Conservation (phyloP, 768 basidiomycete genomes). For the Russula vinacea region DNA sequence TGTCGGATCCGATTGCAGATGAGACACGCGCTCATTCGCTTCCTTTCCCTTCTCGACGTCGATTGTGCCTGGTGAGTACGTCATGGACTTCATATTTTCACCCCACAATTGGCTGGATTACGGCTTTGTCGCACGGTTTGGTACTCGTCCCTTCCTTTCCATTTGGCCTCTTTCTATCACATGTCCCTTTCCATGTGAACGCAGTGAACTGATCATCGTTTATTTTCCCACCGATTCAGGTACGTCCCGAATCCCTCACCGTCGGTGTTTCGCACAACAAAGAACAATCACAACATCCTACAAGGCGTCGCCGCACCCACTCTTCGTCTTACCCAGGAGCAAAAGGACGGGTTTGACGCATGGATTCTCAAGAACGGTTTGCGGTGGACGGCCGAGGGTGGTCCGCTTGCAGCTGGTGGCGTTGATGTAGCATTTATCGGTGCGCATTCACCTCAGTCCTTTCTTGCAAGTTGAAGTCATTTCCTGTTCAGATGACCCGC, state of each 20-base stretch:
- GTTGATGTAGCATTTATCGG: conserved; percentile 89
- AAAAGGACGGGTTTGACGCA: conserved; percentile 75
- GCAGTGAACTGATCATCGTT: conserved; percentile 3
- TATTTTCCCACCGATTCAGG: conserved; percentile 42
- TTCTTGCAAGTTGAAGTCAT: neutral
- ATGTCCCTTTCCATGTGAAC: conserved; percentile 8
- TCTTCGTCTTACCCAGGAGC: conserved; percentile 72
- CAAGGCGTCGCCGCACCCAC: conserved; percentile 86
- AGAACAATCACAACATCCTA: conserved; percentile 93
- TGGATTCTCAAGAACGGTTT: conserved; percentile 91
- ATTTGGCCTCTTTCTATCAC: neutral
- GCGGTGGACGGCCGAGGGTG: conserved; percentile 83
- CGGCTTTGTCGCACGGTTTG: conserved; percentile 7
- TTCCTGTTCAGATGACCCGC: conserved; percentile 65
- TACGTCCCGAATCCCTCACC: conserved; percentile 89
- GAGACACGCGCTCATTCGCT: conserved; percentile 90
- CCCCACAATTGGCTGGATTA: conserved; percentile 15
- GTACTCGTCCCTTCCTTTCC: conserved; percentile 1
- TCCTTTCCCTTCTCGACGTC: conserved; percentile 75
- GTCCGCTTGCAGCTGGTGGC: conserved; percentile 77
- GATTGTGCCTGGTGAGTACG: conserved; percentile 73
- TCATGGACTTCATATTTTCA: conserved; percentile 26
- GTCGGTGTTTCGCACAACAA: conserved; percentile 86
- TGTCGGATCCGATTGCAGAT: conserved; percentile 48
- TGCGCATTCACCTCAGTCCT: conserved; percentile 33